Percentiles rank a stretch among this genome's conserved stretches.
phyloP scores from a whole-genome alignment of 257 asterid genomes.

The Paulownia fortunei region DNA sequence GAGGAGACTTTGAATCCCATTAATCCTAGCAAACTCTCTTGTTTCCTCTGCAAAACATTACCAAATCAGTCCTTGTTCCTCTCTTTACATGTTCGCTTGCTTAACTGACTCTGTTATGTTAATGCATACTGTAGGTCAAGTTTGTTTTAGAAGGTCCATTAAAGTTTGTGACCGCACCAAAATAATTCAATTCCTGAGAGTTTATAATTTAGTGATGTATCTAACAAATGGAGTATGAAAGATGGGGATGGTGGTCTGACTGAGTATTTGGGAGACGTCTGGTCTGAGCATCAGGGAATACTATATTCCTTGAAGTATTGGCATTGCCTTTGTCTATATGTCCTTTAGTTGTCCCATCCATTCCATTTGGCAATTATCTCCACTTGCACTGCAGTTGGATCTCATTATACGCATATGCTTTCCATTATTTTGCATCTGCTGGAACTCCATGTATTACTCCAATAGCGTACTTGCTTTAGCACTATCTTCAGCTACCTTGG shows the following conservation, averaged over 20 bases:
- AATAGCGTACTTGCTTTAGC: not conserved
- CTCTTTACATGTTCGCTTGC: not conserved
- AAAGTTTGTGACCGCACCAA: not conserved
- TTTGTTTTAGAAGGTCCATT: not conserved
- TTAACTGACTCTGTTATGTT: not conserved
- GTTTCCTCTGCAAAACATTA: not conserved
- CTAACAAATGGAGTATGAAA: not conserved
- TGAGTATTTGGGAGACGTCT: not conserved
- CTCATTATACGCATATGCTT: not conserved
- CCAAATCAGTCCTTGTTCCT: not conserved
- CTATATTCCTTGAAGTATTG: not conserved
- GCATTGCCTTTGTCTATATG: not conserved
- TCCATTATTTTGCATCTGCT: not conserved
- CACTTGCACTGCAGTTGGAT: not conserved
- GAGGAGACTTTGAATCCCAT: not conserved
- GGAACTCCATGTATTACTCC: not conserved
- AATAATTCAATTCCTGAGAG: not conserved
- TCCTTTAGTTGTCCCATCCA: not conserved
- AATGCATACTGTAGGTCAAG: not conserved
- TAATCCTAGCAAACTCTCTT: not conserved
- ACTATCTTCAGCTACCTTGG: not conserved
- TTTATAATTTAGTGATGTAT: not conserved
- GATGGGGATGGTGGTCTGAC: not conserved
- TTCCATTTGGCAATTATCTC: not conserved
- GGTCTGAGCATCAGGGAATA: not conserved